Evolutionary conservation across 441 rosid genomes (phyloP).

Genomic region (Adansonia grandidieri): DNA sequence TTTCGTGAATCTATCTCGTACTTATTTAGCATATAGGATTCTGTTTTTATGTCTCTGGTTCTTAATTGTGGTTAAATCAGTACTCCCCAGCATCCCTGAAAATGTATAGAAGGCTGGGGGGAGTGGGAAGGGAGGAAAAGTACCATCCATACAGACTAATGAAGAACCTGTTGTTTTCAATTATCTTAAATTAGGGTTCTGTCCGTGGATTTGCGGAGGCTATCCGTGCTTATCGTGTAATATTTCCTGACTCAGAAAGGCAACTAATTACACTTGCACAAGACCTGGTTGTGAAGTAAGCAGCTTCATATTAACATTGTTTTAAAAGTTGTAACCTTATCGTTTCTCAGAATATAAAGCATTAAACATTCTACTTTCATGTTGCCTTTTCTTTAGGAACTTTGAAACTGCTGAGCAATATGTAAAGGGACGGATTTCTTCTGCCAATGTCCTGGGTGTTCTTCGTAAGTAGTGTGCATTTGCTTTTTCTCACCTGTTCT

Average conservation of each 20-base stretch:
- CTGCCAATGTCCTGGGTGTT: constrained; percentile 58
- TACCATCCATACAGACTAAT: constrained; percentile 11
- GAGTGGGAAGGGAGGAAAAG: neutral
- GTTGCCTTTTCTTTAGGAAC: constrained; percentile 55
- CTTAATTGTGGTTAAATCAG: constrained; percentile 4
- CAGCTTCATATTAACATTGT: constrained; percentile 16
- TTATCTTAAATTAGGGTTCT: constrained; percentile 57
- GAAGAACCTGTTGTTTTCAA: constrained; percentile 23
- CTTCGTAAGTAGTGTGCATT: constrained; percentile 62
- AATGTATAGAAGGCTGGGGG: neutral
- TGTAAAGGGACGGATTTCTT: constrained; percentile 60
- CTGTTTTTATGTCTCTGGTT: neutral
- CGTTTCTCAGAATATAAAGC: constrained; percentile 9
- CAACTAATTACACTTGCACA: constrained; percentile 76
- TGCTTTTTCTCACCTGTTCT: constrained; percentile 30
- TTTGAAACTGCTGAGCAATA: constrained; percentile 64
- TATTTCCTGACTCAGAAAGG: constrained; percentile 89
- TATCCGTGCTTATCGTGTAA: constrained; percentile 81
- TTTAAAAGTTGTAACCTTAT: neutral
- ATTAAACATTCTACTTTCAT: constrained; percentile 19
- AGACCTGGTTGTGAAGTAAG: constrained; percentile 71
- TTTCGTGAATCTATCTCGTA: neutral
- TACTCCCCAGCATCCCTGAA: neutral
- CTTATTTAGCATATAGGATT: neutral
- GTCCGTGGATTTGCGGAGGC: constrained; percentile 89